These are phyloP conservation scores for Cornus suecica DNA, from an alignment of 148 eudicot species.

Conservation along the genomic window DNA sequence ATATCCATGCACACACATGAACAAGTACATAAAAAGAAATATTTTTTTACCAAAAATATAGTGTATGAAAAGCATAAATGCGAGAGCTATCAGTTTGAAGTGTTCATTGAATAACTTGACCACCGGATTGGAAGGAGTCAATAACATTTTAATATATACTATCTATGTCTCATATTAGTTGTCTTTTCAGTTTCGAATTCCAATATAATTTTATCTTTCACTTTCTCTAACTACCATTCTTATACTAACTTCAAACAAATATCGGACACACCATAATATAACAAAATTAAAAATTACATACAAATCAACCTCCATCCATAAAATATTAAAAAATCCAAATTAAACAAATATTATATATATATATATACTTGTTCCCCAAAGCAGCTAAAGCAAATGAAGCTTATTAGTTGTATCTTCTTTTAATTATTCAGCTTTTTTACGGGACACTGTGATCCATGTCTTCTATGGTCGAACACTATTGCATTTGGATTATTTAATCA, in stretches of 20 bases:
- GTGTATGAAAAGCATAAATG: neutral
- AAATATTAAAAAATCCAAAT: no score
- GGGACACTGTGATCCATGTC: slow-evolving; percentile 22
- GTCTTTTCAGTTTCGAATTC: no score
- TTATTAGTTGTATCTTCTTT: slow-evolving; percentile 3
- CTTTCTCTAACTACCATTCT: no score
- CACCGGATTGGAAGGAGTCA: neutral
- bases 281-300: no score
- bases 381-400: neutral
- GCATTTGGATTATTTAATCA: slow-evolving; percentile 6
- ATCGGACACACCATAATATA: no score
- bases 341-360: no score
- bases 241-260: no score
- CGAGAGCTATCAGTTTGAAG: neutral
- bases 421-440: neutral
- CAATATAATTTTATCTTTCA: no score
- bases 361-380: neutral
- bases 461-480: slow-evolving; percentile 13
- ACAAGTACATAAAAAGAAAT: no score
- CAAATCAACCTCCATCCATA: no score
- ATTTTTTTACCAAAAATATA: neutral
- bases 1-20: no score
- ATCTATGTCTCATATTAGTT: no score
- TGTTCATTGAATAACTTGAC: neutral
- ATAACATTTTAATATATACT: neutral